Percentiles rank a stretch among this genome's conserved stretches.
phyloP scores from a whole-genome alignment of 192 early-diverging fungal genomes.

The Martensiomyces pterosporus region DNA sequence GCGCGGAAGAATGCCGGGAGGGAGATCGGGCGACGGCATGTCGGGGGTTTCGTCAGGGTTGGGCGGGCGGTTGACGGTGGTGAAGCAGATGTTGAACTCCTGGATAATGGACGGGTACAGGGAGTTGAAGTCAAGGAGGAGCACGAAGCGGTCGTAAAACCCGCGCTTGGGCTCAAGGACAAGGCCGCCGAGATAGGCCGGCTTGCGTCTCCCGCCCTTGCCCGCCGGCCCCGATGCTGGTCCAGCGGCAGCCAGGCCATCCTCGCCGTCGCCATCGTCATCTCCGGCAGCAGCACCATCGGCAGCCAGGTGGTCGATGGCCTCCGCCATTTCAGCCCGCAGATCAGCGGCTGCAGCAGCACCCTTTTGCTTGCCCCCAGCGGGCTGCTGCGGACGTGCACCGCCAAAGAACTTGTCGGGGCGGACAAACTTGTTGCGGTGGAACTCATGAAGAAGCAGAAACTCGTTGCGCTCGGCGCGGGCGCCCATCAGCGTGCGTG shows the following conservation, averaged over 20 bases:
- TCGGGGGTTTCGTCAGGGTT: slow-evolving; percentile 66
- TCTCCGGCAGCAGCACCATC: too few species aligned
- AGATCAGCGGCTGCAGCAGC: too few species aligned
- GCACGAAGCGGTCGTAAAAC: slow-evolving; percentile 91
- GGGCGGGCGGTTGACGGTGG: slow-evolving; percentile 70
- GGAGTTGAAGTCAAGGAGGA: slow-evolving; percentile 97
- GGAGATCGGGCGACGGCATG: slow-evolving; percentile 60
- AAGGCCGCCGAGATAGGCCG: slow-evolving; percentile 90
- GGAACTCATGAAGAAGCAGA: slow-evolving; percentile 94
- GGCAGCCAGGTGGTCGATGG: slow-evolving; percentile 13
- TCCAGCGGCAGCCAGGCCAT: slow-evolving; percentile 14
- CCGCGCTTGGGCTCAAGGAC: slow-evolving; percentile 98
- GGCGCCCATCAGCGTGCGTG: slow-evolving; percentile 81
- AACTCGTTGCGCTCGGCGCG: slow-evolving; percentile 95
- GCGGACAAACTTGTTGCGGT: slow-evolving; percentile 83
- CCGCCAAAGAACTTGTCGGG: slow-evolving; percentile 68
- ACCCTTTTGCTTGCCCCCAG: neutral
- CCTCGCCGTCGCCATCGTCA: slow-evolving; percentile 18
- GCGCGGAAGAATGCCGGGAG: slow-evolving; percentile 79
- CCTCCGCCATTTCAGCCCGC: slow-evolving; percentile 31
- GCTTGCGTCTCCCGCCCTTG: slow-evolving; percentile 66
- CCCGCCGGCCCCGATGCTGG: neutral
- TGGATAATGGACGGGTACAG: slow-evolving; percentile 99
- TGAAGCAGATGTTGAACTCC: slow-evolving; percentile 99
- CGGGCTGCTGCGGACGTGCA: neutral